phyloP scores from a whole-genome alignment of 225 moss, liverwort and hornwort genomes.

The Asterella californica region DNA sequence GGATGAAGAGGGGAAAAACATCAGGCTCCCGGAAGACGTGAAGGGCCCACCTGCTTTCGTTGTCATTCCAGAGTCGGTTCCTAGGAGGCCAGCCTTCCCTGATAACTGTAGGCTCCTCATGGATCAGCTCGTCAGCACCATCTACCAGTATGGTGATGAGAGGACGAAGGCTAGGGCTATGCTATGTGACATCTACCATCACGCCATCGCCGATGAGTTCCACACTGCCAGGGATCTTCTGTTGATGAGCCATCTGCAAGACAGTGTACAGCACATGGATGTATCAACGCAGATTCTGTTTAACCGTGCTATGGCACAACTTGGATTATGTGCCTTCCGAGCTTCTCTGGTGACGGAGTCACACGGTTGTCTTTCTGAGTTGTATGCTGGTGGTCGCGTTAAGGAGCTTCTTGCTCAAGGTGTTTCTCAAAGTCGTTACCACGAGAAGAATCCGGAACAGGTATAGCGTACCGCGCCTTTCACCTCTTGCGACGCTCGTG shows the following conservation, averaged over 20 bases:
- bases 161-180: constrained; percentile 95
- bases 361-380: constrained; percentile 81
- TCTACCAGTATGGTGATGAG: constrained; percentile 92
- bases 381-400: constrained; percentile 87
- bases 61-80: constrained; percentile 60
- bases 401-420: constrained; percentile 96
- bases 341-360: constrained; percentile 75
- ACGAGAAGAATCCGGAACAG: constrained; percentile 97
- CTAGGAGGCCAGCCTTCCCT: constrained; percentile 77
- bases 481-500: too few species aligned
- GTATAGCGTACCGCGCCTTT: constrained; percentile 5
- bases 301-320: constrained; percentile 92
- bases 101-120: constrained; percentile 65
- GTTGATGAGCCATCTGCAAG: constrained; percentile 96
- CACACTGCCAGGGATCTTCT: constrained; percentile 78
- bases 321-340: constrained; percentile 88
- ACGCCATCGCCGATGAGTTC: constrained; percentile 86
- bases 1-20: constrained; percentile 52
- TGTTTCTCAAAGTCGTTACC: constrained; percentile 91
- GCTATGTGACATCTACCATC: constrained; percentile 97
- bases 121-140: constrained; percentile 85
- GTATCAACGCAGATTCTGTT: constrained; percentile 94
- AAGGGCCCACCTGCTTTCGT: constrained; percentile 84
- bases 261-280: constrained; percentile 95
- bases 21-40: constrained; percentile 53